Conservation (phyloP, 1,139 yeast species). For the Geotrichum restrictum region DNA sequence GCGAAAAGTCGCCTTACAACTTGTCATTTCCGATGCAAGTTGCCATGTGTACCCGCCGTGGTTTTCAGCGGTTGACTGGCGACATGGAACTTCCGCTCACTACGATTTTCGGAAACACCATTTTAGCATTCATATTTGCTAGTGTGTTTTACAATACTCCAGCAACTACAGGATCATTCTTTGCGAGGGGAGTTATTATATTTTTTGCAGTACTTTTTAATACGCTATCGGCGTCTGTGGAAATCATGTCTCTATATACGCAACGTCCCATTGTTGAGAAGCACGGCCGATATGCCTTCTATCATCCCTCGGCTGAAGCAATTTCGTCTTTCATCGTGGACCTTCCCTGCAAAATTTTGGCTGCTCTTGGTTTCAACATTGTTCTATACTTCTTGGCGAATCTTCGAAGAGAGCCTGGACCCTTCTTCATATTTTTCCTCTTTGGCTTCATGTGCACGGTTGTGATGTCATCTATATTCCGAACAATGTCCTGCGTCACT, state of each 20-base stretch:
- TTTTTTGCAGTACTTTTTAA: conserved; percentile 76
- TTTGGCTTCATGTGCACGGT: conserved; percentile 53
- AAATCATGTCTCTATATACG: conserved; percentile 63
- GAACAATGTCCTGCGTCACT: conserved; percentile 64
- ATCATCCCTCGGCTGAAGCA: conserved; percentile 77
- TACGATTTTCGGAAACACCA: conserved; percentile 56
- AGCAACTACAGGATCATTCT: conserved; percentile 52
- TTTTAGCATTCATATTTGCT: conserved; percentile 69
- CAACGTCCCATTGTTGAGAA: conserved; percentile 79
- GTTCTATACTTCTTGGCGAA: conserved; percentile 64
- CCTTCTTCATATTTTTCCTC: conserved; percentile 63
- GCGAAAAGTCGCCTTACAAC: conserved; percentile 58
- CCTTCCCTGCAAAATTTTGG: conserved; percentile 56
- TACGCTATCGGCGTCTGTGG: conserved; percentile 70
- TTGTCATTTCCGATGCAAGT: conserved; percentile 65
- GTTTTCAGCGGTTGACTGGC: conserved; percentile 58
- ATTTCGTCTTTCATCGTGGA: conserved; percentile 65
- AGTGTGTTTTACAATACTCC: conserved; percentile 69
- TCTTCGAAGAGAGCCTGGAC: conserved; percentile 61
- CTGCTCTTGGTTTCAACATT: conserved; percentile 57
- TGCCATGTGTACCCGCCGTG: conserved; percentile 56
- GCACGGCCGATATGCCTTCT: conserved; percentile 69
- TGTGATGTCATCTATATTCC: conserved; percentile 66
- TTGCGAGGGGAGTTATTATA: conserved; percentile 64
- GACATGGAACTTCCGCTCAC: conserved; percentile 63